phyloP scores from a whole-genome alignment of 495 filamentous ascomycete species.

The Ramalina intermedia region DNA sequence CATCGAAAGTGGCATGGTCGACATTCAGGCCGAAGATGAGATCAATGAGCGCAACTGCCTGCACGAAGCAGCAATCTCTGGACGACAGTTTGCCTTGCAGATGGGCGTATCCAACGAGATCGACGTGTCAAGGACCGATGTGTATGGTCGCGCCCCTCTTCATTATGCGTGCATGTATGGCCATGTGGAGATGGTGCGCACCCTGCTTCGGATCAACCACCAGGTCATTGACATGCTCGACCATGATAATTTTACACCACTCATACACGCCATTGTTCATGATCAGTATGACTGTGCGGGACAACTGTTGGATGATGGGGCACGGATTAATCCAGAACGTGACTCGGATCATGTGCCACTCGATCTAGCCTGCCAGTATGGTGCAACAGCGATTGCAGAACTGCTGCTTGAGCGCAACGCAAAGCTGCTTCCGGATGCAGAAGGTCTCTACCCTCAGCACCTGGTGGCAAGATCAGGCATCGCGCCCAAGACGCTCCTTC shows the following conservation, averaged over 20 bases:
- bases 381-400: constrained; percentile 65
- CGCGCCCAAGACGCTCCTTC: constrained; percentile 57
- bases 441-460: constrained; percentile 95
- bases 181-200: constrained; percentile 65
- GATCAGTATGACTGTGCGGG: constrained; percentile 63
- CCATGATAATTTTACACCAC: constrained; percentile 90
- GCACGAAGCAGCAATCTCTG: constrained; percentile 87
- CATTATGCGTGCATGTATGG: constrained; percentile 97
- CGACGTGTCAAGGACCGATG: constrained; percentile 65
- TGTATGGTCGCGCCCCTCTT: constrained; percentile 84
- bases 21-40: constrained; percentile 81
- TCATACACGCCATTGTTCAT: constrained; percentile 90
- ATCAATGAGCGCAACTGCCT: constrained; percentile 95
- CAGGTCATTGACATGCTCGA: constrained; percentile 72
- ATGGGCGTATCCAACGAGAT: constrained; percentile 57
- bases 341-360: constrained; percentile 87
- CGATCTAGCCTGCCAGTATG: constrained; percentile 88
- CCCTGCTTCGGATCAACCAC: constrained; percentile 44
- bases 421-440: constrained; percentile 73
- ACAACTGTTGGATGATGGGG: constrained; percentile 53
- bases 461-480: constrained; percentile 84
- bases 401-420: constrained; percentile 69
- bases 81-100: constrained; percentile 58
- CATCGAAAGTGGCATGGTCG: constrained; percentile 64
- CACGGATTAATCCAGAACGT: constrained; percentile 64